phyloP scores from a whole-genome alignment of 2,329 filamentous ascomycete species.

The Dryadomyces sulphureus region DNA sequence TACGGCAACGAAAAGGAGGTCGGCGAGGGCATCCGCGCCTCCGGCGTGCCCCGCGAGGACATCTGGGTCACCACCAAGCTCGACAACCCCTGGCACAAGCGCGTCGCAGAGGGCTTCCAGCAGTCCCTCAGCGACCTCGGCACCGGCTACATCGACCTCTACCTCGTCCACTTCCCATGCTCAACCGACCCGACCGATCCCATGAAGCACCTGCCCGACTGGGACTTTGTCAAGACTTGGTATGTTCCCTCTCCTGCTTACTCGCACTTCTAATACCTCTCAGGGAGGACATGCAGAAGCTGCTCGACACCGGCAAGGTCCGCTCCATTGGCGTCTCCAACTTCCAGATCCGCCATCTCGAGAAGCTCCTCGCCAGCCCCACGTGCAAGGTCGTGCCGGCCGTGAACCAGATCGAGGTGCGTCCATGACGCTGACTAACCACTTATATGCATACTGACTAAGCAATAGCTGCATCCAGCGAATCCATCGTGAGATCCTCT shows the following conservation, averaged over 20 bases:
- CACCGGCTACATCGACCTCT: conserved; percentile 8
- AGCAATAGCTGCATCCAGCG: conserved; percentile 53
- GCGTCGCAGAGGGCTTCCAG: conserved; percentile 7
- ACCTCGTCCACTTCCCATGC: conserved; percentile 8
- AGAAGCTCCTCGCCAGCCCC: conserved; percentile 33
- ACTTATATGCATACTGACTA: background rate
- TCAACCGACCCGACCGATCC: background rate
- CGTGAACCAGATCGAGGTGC: conserved; percentile 72
- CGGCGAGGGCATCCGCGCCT: conserved; percentile 6
- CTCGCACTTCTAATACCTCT: too few relatives aligned
- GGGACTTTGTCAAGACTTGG: conserved; percentile 2
- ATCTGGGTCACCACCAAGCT: conserved; percentile 11
- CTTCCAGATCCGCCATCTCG: conserved; percentile 4
- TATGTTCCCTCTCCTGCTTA: background rate
- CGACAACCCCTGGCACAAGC: conserved; percentile 6
- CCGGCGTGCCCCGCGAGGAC: conserved; percentile 6
- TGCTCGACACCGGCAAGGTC: conserved; percentile 7
- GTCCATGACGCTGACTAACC: conserved; percentile 28
- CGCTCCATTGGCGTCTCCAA: conserved; percentile 9
- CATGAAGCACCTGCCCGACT: background rate
- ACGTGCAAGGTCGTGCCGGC: conserved; percentile 36
- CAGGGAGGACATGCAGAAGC: conserved; percentile 6
- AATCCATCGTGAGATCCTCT: conserved; percentile 41
- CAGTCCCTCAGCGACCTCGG: conserved; percentile 7
- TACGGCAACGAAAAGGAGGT: conserved; percentile 11